Evolutionary conservation across 768 basidiomycete species (phyloP).

Genomic region (Piloderma croceum): DNA sequence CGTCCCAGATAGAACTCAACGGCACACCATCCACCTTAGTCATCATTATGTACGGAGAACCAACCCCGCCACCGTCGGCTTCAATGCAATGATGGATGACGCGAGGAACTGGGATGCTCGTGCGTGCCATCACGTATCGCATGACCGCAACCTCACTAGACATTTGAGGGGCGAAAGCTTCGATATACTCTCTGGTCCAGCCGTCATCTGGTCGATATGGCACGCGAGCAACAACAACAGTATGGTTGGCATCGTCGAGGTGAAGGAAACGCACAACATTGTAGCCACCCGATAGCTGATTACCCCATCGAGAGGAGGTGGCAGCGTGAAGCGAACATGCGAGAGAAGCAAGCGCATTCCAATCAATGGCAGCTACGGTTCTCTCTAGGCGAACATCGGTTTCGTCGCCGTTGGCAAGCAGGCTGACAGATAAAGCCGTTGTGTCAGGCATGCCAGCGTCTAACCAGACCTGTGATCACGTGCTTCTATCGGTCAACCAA

Average conservation of each 20-base stretch:
- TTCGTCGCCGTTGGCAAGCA: too few species aligned
- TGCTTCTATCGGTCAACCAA: too few species aligned
- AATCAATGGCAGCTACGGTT: too few species aligned
- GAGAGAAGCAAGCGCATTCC: conserved; percentile 4
- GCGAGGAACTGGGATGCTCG: conserved; percentile 6
- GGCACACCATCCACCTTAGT: too few species aligned
- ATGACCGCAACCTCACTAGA: conserved; percentile 9
- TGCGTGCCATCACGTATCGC: conserved; percentile 5
- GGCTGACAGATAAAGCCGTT: too few species aligned
- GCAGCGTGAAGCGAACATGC: conserved; percentile 4
- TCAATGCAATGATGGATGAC: conserved; percentile 4
- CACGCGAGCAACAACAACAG: conserved; percentile 6
- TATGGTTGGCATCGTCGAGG: conserved; percentile 3
- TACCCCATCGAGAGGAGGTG: conserved; percentile 4
- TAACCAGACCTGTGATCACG: too few species aligned
- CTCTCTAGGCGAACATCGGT: too few species aligned
- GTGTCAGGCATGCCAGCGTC: too few species aligned
- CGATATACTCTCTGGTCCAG: not conserved
- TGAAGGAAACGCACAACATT: conserved; percentile 11
- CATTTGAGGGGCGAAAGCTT: too few species aligned
- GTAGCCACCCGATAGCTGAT: conserved; percentile 5
- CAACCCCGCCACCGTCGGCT: conserved; percentile 1
- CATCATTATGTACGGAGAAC: conserved; percentile 9
- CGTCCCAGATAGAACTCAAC: conserved; percentile 7
- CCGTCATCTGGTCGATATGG: conserved; percentile 3